These are phyloP conservation scores for Toxicodendron radicans DNA, from an alignment of 345 rosid genomes.

Conservation along the genomic window DNA sequence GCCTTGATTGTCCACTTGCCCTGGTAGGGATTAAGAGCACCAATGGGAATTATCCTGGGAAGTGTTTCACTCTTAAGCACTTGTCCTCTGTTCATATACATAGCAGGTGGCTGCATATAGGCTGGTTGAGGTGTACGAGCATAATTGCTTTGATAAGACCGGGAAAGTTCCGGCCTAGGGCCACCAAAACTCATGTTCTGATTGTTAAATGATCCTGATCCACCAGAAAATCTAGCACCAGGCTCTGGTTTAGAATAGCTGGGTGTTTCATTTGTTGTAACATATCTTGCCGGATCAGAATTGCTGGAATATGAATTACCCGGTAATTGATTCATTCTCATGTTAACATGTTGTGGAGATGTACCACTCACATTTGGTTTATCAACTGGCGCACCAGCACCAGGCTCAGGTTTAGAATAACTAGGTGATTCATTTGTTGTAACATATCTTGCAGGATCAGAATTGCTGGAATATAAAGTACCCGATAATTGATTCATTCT, in stretches of 20 bases:
- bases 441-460: slow-evolving; percentile 39
- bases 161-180: slow-evolving; percentile 42
- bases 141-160: slow-evolving; percentile 35
- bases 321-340: slow-evolving; percentile 32
- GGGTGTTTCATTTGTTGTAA: slow-evolving; percentile 36
- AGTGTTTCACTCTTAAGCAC: slow-evolving; percentile 69
- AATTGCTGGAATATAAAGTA: slow-evolving; percentile 26
- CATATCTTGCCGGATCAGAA: slow-evolving; percentile 38
- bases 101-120: slow-evolving; percentile 57
- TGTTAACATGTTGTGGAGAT: slow-evolving; percentile 32
- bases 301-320: slow-evolving; percentile 28
- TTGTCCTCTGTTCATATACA: slow-evolving; percentile 72
- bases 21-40: slow-evolving; percentile 88
- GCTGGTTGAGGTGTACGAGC: slow-evolving; percentile 34
- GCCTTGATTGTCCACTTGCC: slow-evolving; percentile 93
- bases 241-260: slow-evolving; percentile 35
- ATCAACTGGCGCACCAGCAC: slow-evolving; percentile 20
- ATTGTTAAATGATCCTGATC: slow-evolving; percentile 33
- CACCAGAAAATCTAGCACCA: slow-evolving; percentile 31
- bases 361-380: slow-evolving; percentile 32
- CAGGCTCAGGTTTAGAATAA: slow-evolving; percentile 38
- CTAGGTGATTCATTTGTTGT: slow-evolving; percentile 34
- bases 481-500: slow-evolving; percentile 33
- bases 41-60: slow-evolving; percentile 67
- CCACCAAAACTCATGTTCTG: slow-evolving; percentile 38